Base-by-base conservation (phyloP, 2,329 filamentous ascomycete genomes). In the Cordyceps pruinosa region DNA sequence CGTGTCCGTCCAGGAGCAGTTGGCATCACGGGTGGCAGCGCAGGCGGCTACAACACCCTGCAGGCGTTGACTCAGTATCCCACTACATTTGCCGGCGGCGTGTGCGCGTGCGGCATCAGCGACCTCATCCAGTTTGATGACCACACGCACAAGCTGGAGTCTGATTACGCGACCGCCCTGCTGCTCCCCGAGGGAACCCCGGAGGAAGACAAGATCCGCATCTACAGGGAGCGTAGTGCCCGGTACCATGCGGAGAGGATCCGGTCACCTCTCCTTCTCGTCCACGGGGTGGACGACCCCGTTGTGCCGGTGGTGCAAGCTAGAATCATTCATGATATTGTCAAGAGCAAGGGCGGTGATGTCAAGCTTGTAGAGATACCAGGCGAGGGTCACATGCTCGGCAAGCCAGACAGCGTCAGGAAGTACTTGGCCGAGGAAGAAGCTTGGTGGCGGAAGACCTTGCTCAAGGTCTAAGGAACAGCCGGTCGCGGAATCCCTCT, bases 271-370 rank as follows among this genome's bases (percentile, higher is more conserved):
- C 63, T 86, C 23, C 66, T 85, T 35, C 66, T 87, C n/a, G 61
- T 86, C 5, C 79, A 84, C 23, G 83, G 83, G 0, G 73, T 72
- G 2, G 69, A 69, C 4, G 84, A 86, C 62, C 77, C 75, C 41
- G 75, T 86, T 2, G 83, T 85, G 17, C 83, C 82, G 0, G 65
- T 80, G n/a, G 72, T 75, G 17, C 83, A 87, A 64, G 79, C 79
- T 3, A 68, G 73, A 32, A 73, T 78, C 53, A 80, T 86, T 66
- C 74, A 77, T 10, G 66, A 68, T 41, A 72, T 72, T n/a, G 70
- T 82, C 23, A 66, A 66, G 52, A 62, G 65, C 10, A 70, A 68
- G 2, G 76, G 74, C 0, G 70, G 73, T 1, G 68, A 77, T 26
- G 77, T 81, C 5, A 70, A 73, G 57, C 65, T 82, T 4, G 69